These are phyloP conservation scores for Chrysanthemum makinoi DNA, from an alignment of 129 eudicot species.

Conservation along the genomic window DNA sequence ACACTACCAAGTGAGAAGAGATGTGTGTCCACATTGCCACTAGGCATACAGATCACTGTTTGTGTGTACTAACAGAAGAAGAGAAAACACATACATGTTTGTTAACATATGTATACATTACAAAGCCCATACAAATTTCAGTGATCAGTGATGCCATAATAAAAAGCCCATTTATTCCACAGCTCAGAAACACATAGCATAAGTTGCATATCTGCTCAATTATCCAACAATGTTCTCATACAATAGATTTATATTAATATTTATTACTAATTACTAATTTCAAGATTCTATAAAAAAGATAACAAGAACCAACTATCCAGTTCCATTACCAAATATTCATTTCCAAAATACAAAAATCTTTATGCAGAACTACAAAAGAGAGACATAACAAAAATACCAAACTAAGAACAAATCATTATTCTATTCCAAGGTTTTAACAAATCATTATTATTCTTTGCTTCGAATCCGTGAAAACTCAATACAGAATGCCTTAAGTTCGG, in stretches of 20 bases:
- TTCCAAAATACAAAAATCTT: slow-evolving; percentile 21
- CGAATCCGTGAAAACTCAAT: slow-evolving; percentile 93
- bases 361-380: slow-evolving; percentile 21
- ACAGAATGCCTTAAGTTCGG: slow-evolving; percentile 92
- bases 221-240: not conserved
- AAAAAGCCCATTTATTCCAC: not conserved
- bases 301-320: slow-evolving; percentile 8
- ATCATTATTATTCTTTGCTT: slow-evolving; percentile 43
- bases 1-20: no score
- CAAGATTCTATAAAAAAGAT: not conserved
- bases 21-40: no score
- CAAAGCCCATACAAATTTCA: no score
- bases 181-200: not conserved
- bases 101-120: no score
- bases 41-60: no score
- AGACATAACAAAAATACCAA: not conserved
- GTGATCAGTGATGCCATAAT: no score
- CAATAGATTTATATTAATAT: not conserved
- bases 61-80: no score
- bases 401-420: slow-evolving; percentile 1
- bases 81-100: no score
- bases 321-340: slow-evolving; percentile 23
- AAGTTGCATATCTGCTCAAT: not conserved
- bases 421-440: slow-evolving; percentile 77
- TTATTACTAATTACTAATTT: not conserved